phyloP scores from a whole-genome alignment of 768 basidiomycete genomes.

The Lepiota venenata region DNA sequence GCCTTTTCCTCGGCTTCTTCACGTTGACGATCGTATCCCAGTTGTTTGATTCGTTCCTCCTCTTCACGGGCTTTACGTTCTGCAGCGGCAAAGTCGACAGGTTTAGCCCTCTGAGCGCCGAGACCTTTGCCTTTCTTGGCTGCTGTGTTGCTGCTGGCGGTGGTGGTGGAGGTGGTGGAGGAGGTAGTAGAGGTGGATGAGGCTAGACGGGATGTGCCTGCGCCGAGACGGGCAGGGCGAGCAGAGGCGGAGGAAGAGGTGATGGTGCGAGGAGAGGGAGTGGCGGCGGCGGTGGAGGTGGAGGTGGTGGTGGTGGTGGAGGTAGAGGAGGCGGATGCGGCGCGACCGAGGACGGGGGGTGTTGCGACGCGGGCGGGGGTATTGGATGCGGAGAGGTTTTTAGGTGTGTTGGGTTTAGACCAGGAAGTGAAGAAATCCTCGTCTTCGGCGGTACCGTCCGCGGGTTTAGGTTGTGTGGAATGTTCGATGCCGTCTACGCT shows the following conservation, averaged over 20 bases:
- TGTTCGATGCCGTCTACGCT: slow-evolving; percentile 78
- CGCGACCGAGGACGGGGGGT: slow-evolving; percentile 58
- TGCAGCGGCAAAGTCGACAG: slow-evolving; percentile 93
- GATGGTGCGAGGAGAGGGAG: slow-evolving; percentile 51
- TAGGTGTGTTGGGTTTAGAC: slow-evolving; percentile 79
- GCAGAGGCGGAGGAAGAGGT: slow-evolving; percentile 64
- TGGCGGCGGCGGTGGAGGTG: slow-evolving; percentile 22
- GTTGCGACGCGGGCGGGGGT: slow-evolving; percentile 42
- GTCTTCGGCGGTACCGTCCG: slow-evolving; percentile 40
- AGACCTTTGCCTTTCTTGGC: slow-evolving; percentile 73
- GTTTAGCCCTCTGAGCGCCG: slow-evolving; percentile 84
- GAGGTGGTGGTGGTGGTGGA: slow-evolving; percentile 43
- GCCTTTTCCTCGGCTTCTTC: slow-evolving; percentile 84
- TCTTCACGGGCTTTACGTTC: slow-evolving; percentile 89
- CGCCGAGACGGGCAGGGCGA: slow-evolving; percentile 40
- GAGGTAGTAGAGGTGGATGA: slow-evolving; percentile 33
- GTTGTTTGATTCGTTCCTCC: slow-evolving; percentile 86
- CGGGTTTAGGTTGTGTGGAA: slow-evolving; percentile 31
- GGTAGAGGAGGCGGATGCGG: slow-evolving; percentile 35
- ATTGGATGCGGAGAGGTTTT: slow-evolving; percentile 43
- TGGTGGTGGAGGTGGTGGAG: slow-evolving; percentile 15
- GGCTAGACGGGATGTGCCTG: slow-evolving; percentile 34
- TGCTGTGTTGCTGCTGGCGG: slow-evolving; percentile 19
- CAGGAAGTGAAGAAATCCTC: slow-evolving; percentile 98
- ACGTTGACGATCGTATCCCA: slow-evolving; percentile 85